These are phyloP conservation scores for Fragaria nilgerrensis DNA, from an alignment of 306 rosid genomes.

Conservation along the genomic window DNA sequence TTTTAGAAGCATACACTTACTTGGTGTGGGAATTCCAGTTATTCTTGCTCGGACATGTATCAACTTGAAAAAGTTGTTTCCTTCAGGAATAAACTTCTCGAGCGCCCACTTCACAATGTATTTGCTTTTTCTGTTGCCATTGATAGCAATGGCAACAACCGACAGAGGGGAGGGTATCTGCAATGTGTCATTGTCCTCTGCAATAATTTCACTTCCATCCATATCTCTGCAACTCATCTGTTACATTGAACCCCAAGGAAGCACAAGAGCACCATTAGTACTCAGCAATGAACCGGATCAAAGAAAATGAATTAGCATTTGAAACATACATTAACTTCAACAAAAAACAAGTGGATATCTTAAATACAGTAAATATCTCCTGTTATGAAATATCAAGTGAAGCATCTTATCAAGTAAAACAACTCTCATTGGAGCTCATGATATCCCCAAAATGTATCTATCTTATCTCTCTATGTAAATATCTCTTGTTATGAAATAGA, in stretches of 20 bases:
- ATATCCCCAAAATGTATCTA: neutral
- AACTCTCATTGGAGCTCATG: neutral
- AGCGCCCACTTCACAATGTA: slow-evolving; percentile 74
- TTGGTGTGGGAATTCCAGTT: slow-evolving; percentile 70
- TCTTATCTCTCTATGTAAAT: neutral
- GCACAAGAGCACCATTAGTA: slow-evolving; percentile 3
- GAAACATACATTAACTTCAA: neutral
- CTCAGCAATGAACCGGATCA: slow-evolving; percentile 1
- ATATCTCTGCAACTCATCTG: slow-evolving; percentile 25
- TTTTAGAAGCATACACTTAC: slow-evolving; percentile 42
- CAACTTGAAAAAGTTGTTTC: slow-evolving; percentile 56
- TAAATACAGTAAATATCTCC: neutral
- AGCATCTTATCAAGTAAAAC: neutral
- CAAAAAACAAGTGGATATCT: neutral
- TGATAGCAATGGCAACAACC: slow-evolving; percentile 71
- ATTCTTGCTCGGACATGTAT: slow-evolving; percentile 66
- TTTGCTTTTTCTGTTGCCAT: slow-evolving; percentile 74
- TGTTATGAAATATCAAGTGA: too few relatives aligned
- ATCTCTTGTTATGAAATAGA: neutral
- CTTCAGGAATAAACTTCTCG: slow-evolving; percentile 78
- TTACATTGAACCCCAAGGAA: slow-evolving; percentile 17
- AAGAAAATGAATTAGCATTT: neutral
- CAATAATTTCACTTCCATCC: slow-evolving; percentile 36
- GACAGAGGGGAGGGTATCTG: slow-evolving; percentile 34
- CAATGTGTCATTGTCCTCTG: slow-evolving; percentile 19